phyloP scores from a whole-genome alignment of 1,139 yeast genomes.

The Magnusiomyces starmeri region DNA sequence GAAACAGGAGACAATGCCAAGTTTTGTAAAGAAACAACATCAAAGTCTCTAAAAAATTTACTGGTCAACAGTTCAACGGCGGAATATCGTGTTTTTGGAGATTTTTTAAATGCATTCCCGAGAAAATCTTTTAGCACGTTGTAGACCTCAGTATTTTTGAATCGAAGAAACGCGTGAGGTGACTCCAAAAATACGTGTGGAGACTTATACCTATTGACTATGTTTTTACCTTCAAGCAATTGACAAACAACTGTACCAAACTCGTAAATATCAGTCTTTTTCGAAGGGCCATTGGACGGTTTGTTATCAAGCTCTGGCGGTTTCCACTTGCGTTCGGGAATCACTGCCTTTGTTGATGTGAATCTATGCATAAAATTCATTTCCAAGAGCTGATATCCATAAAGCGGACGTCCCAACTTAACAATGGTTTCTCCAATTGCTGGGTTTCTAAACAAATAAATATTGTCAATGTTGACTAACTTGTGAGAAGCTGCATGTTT shows the following conservation, averaged over 20 bases:
- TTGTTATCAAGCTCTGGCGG: slow-evolving; percentile 63
- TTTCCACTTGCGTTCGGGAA: slow-evolving; percentile 44
- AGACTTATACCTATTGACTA: slow-evolving; percentile 22
- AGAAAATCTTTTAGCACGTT: slow-evolving; percentile 58
- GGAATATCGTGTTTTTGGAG: slow-evolving; percentile 66
- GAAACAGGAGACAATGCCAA: not conserved
- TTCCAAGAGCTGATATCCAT: slow-evolving; percentile 56
- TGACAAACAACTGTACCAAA: slow-evolving; percentile 73
- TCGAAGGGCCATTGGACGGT: slow-evolving; percentile 41
- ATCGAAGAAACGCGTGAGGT: not conserved
- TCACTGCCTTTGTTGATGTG: slow-evolving; percentile 29
- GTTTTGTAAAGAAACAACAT: not conserved
- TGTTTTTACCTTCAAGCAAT: slow-evolving; percentile 58
- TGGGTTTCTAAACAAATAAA: slow-evolving; percentile 44
- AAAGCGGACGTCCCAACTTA: slow-evolving; percentile 61
- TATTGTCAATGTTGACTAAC: slow-evolving; percentile 54
- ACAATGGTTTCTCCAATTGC: slow-evolving; percentile 51
- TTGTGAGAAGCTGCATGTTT: slow-evolving; percentile 75
- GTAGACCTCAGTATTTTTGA: slow-evolving; percentile 38
- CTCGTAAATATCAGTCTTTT: slow-evolving; percentile 90
- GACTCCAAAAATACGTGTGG: not conserved
- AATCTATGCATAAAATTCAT: slow-evolving; percentile 42
- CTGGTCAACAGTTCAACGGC: slow-evolving; percentile 57
- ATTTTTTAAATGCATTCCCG: slow-evolving; percentile 52
- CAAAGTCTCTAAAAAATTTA: slow-evolving; percentile 10